Evolutionary conservation across 1,284 basidiomycete genomes (phyloP), one percentile per base, ranked within the genome.

Genomic region (Pseudozyma sp.): DNA sequence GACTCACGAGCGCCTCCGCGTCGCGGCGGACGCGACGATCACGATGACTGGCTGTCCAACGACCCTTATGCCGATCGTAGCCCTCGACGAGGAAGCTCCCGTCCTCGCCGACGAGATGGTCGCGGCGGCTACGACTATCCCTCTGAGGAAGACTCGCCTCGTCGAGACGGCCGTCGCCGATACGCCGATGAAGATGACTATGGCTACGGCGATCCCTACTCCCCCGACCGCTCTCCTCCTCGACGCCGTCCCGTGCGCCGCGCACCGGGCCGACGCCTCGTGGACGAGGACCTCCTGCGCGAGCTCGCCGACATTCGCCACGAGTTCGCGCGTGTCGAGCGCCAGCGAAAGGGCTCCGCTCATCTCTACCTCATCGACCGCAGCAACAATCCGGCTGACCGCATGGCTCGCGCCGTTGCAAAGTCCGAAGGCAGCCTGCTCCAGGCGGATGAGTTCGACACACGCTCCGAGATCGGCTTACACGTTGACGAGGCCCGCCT

Each of bases 291-390:
- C 39, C 58, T 81, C 5, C 67, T 81, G 4, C 75, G 78, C 29
- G 78, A 81, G 48, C 79, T 81, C 24, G 78, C 79, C 5, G 68
- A 68, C 31, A 70, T 81, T 33, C 76, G 78, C 3, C 59, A 68
- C 45, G 63, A 73, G 29, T 72, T 75, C 34, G 78, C 71, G 0
- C 60, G 54, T 6, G 61, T 72, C 19, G 78, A 79, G 63, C 58
- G 55, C 10, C 60, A 66, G 19, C 69, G 74, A 16, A 59, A 54
- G 19, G 67, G 70, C 6, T 60, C 68, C 33, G 78, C 78, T 14
- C 76, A 81, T 46, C 63, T 81, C 17, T 81, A 81, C 60, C 74
- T 80, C 34, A 79, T 81, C 45, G 79, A 80, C 34, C 66, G 75
- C 44, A 52, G 56, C 31, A 60, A 77, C 73, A 81, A 81, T 46